phyloP scores from a whole-genome alignment of 768 basidiomycete species.

The Clavulina sp. region DNA sequence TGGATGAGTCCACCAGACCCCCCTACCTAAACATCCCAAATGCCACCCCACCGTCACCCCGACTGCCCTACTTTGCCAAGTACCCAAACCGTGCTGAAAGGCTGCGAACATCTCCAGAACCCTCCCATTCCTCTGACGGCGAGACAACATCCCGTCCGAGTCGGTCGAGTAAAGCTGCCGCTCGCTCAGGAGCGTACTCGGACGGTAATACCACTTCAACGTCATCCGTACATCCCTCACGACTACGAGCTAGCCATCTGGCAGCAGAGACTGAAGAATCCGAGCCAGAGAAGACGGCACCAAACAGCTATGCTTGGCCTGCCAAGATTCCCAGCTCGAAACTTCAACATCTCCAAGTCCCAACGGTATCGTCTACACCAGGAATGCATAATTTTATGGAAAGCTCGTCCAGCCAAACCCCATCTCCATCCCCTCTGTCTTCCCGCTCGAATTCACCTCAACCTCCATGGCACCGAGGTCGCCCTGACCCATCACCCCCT shows the following conservation, averaged over 20 bases:
- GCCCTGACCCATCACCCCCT: not conserved
- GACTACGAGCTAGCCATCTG: not conserved
- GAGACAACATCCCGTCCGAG: not conserved
- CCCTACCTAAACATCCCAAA: too few species aligned
- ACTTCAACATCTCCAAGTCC: not conserved
- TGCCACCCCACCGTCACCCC: slow-evolving; percentile 9
- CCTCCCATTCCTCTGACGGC: not conserved
- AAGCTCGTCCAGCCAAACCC: not conserved
- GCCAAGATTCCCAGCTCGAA: slow-evolving; percentile 2
- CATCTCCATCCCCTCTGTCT: not conserved
- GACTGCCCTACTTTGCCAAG: slow-evolving; percentile 12
- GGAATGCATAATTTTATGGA: not conserved
- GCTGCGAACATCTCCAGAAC: too few species aligned
- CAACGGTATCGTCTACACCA: slow-evolving; percentile 1
- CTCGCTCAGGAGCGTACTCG: slow-evolving; percentile 1
- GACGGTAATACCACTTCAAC: not conserved
- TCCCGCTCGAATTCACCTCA: not conserved
- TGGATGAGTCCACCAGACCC: too few species aligned
- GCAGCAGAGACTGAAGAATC: not conserved
- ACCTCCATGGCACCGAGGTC: not conserved
- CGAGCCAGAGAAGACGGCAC: not conserved
- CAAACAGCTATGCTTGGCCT: not conserved
- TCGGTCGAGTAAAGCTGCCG: not conserved
- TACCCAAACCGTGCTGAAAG: slow-evolving; percentile 10
- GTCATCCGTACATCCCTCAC: not conserved